Conservation (phyloP, 2,329 filamentous ascomycete genomes). For the Thielaviopsis ethacetica region DNA sequence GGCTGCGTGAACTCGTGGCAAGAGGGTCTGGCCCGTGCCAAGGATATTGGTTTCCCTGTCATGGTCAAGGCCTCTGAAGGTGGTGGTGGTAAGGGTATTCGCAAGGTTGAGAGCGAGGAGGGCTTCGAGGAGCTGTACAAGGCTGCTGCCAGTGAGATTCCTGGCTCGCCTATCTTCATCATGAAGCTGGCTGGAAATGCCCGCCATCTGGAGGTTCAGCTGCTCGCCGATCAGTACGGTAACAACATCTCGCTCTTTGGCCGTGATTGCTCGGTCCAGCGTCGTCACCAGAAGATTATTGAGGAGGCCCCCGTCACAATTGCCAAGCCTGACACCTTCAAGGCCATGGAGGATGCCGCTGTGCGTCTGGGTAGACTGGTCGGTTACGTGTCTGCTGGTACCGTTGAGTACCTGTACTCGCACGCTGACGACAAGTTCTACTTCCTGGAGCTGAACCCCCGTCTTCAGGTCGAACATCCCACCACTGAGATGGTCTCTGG, state of each 20-base stretch:
- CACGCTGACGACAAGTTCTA: slow-evolving; percentile 98
- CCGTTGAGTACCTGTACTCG: slow-evolving; percentile 97
- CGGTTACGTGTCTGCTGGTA: slow-evolving; percentile 96
- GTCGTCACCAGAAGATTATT: slow-evolving; percentile 98
- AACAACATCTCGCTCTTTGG: slow-evolving; percentile 99
- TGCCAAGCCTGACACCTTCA: slow-evolving; percentile 76
- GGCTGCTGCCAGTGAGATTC: slow-evolving; percentile 91
- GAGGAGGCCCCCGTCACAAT: slow-evolving; percentile 97
- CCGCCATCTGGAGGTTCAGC: slow-evolving; percentile 89
- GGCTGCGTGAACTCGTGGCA: slow-evolving; percentile 82
- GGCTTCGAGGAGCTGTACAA: slow-evolving; percentile 81
- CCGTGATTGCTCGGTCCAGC: slow-evolving; percentile 95
- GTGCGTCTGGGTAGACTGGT: slow-evolving; percentile 87
- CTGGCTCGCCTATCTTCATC: slow-evolving; percentile 97
- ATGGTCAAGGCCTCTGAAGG: slow-evolving; percentile 99
- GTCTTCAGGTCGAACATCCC: slow-evolving; percentile 98
- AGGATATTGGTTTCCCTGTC: slow-evolving; percentile 90
- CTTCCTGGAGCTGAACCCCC: slow-evolving; percentile 95
- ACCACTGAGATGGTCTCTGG: slow-evolving; percentile 99
- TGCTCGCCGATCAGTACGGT: slow-evolving; percentile 95
- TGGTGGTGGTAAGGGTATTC: slow-evolving; percentile 97
- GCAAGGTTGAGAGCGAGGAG: slow-evolving; percentile 76
- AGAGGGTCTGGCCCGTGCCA: slow-evolving; percentile 75
- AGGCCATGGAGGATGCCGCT: slow-evolving; percentile 89
- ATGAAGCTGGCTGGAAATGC: slow-evolving; percentile 98